phyloP scores from a whole-genome alignment of 306 rosid genomes.

The Begonia loranthoides region DNA sequence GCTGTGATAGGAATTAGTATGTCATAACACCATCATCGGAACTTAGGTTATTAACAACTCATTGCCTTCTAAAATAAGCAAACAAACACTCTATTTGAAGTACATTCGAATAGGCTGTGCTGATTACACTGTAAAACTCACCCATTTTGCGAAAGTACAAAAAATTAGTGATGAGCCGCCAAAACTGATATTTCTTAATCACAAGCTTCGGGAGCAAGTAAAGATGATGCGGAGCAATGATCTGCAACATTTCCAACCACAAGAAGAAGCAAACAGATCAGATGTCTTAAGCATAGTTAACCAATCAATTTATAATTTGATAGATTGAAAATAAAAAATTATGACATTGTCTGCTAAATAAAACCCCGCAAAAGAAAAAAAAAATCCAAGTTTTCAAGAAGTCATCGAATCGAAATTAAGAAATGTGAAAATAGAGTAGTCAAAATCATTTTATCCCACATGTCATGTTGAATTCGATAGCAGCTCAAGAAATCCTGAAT shows the following conservation, averaged over 20 bases:
- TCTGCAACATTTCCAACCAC: slow-evolving; percentile 33
- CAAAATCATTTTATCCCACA: neutral
- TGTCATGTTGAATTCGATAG: neutral
- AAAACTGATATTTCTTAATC: slow-evolving; percentile 75
- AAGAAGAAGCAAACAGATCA: neutral
- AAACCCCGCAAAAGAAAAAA: neutral
- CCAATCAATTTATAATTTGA: neutral
- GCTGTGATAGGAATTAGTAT: too few species aligned
- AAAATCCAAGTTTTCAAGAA: too few species aligned
- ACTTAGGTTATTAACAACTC: too few species aligned
- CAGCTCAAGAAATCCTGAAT: neutral
- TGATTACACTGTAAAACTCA: slow-evolving; percentile 10
- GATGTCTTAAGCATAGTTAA: neutral
- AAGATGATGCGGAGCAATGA: slow-evolving; percentile 76
- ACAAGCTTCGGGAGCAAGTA: slow-evolving; percentile 85
- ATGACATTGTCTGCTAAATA: neutral
- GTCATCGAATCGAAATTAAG: too few species aligned
- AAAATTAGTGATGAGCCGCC: slow-evolving; percentile 95
- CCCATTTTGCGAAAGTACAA: slow-evolving; percentile 93
- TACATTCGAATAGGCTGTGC: too few species aligned
- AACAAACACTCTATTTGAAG: too few species aligned
- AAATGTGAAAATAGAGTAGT: too few species aligned
- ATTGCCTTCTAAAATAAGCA: too few species aligned
- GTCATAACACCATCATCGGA: too few species aligned
- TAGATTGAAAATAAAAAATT: neutral